Evolutionary conservation across 1,284 basidiomycete species (phyloP).

Genomic region (Malassezia globosa): DNA sequence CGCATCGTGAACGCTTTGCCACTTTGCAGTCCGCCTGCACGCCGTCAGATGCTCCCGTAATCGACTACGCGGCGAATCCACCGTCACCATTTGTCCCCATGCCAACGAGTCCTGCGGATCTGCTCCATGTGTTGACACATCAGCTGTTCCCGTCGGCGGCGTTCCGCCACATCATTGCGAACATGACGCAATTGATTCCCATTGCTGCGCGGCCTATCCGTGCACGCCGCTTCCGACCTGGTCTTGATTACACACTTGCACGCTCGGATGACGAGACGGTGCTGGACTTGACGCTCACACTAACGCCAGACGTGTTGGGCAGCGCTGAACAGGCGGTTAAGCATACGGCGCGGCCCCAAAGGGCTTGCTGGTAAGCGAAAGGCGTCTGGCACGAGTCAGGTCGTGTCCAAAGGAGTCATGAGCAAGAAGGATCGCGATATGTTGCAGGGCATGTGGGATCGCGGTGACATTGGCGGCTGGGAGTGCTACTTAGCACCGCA

Average conservation of each 20-base stretch:
- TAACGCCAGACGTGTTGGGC: slow-evolving; percentile 60
- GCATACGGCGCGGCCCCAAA: slow-evolving; percentile 25
- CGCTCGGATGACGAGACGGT: slow-evolving; percentile 66
- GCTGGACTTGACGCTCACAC: slow-evolving; percentile 75
- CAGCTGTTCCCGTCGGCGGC: slow-evolving; percentile 61
- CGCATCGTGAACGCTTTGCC: slow-evolving; percentile 87
- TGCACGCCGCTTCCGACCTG: slow-evolving; percentile 78
- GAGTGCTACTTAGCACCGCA: slow-evolving; percentile 94
- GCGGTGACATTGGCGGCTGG: slow-evolving; percentile 81
- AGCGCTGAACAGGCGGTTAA: slow-evolving; percentile 28
- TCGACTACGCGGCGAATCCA: slow-evolving; percentile 10
- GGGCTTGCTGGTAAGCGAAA: slow-evolving; percentile 44
- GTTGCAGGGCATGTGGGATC: slow-evolving; percentile 54
- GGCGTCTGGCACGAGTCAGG: slow-evolving; percentile 1
- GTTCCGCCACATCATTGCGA: slow-evolving; percentile 79
- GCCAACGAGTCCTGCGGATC: slow-evolving; percentile 22
- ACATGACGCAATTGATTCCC: slow-evolving; percentile 66
- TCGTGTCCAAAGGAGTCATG: slow-evolving; percentile 15
- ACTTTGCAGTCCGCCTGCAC: slow-evolving; percentile 46
- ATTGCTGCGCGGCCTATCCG: slow-evolving; percentile 57
- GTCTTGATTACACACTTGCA: slow-evolving; percentile 88
- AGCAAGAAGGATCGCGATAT: slow-evolving; percentile 34
- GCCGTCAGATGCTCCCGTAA: slow-evolving; percentile 19
- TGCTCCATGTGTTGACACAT: slow-evolving; percentile 31
- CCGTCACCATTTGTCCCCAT: slow-evolving; percentile 20